Evolutionary conservation across 306 rosid species (phyloP), one percentile per base, ranked within the genome.

Genomic region (Prunus mira): DNA sequence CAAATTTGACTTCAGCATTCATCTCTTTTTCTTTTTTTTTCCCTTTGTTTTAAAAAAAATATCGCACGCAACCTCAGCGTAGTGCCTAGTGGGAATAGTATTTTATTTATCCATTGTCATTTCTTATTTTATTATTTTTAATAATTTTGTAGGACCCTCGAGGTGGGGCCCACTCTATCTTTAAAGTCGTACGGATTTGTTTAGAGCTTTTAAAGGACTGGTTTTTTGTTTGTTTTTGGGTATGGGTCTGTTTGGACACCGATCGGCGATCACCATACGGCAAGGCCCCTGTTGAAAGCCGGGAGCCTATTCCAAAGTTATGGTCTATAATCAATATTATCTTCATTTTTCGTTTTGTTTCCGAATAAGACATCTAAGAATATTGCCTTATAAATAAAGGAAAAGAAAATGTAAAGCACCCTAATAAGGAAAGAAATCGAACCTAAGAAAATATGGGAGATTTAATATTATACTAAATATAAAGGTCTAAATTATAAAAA

Each of bases 1-100:
- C 19, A 12, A 15, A 18, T 19, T 54, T 76, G 57, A 68, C 64
- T 45, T 27, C 34, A 2, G 24, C 54, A 1, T 8, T 17, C 32
- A 27, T 41, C n/a, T 12, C 1, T 12, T n/a, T 19, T 41, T 5
- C 2, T 4, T 27, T 43, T 56, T 41, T 8, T n/a, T 55, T 22
- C 17, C 38, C 7, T 32, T 32, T 32, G 38, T 32, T 32, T 32
- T 1, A 5, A 32, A 28, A 32, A 5, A 34, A 34, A 34, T 34
- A 34, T 5, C 38, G 20, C 80, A 78, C 52, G 77, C 77, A 74
- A 78, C 58, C 41, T 38, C 57, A 27, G 27, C 73, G 0, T 58
- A 14, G 45, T 60, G 79, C 11, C 22, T 12, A 19, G 5, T 52
- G 11, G 9, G 13, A 22, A 50, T 8, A 68, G 11, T 49, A 9